These are phyloP conservation scores for Colletotrichum orbiculare DNA, from an alignment of 2,329 filamentous ascomycete genomes.

Conservation along the genomic window DNA sequence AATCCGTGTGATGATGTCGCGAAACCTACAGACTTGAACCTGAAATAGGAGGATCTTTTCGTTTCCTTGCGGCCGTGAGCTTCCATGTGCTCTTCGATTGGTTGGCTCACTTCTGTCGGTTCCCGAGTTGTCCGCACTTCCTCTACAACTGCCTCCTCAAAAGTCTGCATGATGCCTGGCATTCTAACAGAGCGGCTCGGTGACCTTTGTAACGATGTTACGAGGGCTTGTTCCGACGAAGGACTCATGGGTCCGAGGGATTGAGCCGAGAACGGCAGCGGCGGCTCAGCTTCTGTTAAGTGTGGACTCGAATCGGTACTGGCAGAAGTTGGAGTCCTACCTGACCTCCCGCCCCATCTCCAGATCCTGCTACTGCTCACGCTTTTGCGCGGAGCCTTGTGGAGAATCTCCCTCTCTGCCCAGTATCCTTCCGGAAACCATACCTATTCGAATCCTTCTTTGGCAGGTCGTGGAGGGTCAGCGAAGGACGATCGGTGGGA, in stretches of 20 bases:
- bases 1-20: no score
- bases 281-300: neutral
- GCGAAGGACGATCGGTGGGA: constrained; percentile 40
- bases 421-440: constrained; percentile 73
- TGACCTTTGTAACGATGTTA: constrained; percentile 57
- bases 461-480: constrained; percentile 67
- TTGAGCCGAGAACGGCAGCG: constrained; percentile 15
- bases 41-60: constrained; percentile 16
- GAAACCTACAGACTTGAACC: constrained; percentile 5
- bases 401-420: constrained; percentile 64
- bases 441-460: constrained; percentile 68
- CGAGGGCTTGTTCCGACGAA: constrained; percentile 59
- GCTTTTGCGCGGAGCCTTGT: constrained; percentile 44
- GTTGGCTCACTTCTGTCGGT: no score
- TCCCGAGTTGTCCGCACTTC: no score
- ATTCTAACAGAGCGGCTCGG: neutral
- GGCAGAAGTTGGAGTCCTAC: constrained; percentile 41
- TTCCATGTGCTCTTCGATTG: no score
- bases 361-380: constrained; percentile 48
- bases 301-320: constrained; percentile 47
- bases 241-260: constrained; percentile 49
- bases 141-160: neutral
- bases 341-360: constrained; percentile 54
- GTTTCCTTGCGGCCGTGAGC: constrained; percentile 4
- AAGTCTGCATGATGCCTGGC: constrained; percentile 23